A percentile compares a stretch with the other conserved stretches of the same genome.
These are phyloP conservation scores for Boechera retrofracta DNA, from an alignment of 345 rosid species.

Conservation along the genomic window DNA sequence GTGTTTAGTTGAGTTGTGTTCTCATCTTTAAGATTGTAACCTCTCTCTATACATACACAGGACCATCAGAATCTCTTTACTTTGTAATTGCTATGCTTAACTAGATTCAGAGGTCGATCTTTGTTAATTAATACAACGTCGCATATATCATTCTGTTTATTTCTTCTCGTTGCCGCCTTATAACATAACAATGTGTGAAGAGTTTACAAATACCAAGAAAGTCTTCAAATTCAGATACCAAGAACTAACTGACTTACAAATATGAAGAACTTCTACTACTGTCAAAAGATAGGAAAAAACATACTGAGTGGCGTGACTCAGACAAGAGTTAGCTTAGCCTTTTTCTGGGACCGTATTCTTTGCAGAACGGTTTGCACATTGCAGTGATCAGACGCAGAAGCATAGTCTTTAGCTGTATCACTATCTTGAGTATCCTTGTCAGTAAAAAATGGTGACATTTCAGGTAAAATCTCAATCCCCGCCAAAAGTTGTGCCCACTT, in stretches of 20 bases:
- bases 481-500: conserved; percentile 97
- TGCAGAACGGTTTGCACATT: conserved; percentile 75
- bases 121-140: background rate
- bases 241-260: conserved; percentile 4
- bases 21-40: background rate
- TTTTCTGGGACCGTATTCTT: conserved; percentile 72
- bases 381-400: conserved; percentile 63
- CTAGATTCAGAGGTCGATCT: background rate
- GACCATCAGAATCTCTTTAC: background rate
- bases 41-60: background rate
- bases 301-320: conserved; percentile 69
- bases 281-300: conserved; percentile 41
- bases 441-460: conserved; percentile 71
- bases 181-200: background rate
- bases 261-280: conserved; percentile 31
- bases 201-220: conserved; percentile 11
- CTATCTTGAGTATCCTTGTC: conserved; percentile 50
- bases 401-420: conserved; percentile 57
- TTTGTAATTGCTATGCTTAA: background rate
- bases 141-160: background rate
- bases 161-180: background rate
- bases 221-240: conserved; percentile 10
- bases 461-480: conserved; percentile 91
- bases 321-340: conserved; percentile 72
- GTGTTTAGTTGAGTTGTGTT: background rate